These are phyloP conservation scores for Apiospora rasikravindrae DNA, from an alignment of 2,329 filamentous ascomycete genomes.

Conservation along the genomic window DNA sequence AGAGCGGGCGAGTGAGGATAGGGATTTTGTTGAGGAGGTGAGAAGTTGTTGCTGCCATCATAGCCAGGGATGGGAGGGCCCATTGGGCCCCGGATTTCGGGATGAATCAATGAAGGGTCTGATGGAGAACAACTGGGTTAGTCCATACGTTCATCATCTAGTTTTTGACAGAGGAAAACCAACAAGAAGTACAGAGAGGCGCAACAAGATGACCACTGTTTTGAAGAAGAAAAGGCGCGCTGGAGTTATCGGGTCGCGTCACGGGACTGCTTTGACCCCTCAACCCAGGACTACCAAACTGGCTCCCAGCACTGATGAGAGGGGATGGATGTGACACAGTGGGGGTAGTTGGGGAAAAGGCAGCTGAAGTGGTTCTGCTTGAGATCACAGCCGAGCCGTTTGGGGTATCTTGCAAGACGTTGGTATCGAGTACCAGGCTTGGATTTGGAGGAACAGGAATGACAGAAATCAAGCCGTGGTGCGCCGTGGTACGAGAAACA, in stretches of 20 bases:
- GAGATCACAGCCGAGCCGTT: conserved; percentile 37
- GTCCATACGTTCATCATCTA: conserved; percentile 31
- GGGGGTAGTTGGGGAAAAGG: conserved; percentile 34
- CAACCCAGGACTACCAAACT: conserved; percentile 37
- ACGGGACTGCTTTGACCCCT: conserved; percentile 30
- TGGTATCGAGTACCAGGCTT: conserved; percentile 19
- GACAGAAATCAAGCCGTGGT: conserved; percentile 28
- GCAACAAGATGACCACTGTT: conserved; percentile 58
- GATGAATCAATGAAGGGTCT: conserved; percentile 64
- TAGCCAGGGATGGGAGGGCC: conserved; percentile 53
- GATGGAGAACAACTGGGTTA: conserved; percentile 31
- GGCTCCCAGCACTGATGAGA: conserved; percentile 29
- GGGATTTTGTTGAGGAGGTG: conserved; percentile 45
- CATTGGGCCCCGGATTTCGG: conserved; percentile 56
- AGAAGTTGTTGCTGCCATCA: conserved; percentile 50
- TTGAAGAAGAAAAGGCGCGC: conserved; percentile 56
- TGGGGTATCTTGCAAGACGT: conserved; percentile 31
- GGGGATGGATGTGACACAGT: conserved; percentile 39
- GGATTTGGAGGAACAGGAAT: conserved; percentile 30
- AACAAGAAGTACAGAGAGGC: conserved; percentile 58
- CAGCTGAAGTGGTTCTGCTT: conserved; percentile 19
- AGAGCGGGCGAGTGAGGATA: conserved; percentile 70
- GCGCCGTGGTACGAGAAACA: conserved; percentile 28
- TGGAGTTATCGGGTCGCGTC: conserved; percentile 32
- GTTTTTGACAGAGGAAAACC: conserved; percentile 49